Conservation (phyloP, 2,329 filamentous ascomycete genomes). For the Cytospora leucostoma region DNA sequence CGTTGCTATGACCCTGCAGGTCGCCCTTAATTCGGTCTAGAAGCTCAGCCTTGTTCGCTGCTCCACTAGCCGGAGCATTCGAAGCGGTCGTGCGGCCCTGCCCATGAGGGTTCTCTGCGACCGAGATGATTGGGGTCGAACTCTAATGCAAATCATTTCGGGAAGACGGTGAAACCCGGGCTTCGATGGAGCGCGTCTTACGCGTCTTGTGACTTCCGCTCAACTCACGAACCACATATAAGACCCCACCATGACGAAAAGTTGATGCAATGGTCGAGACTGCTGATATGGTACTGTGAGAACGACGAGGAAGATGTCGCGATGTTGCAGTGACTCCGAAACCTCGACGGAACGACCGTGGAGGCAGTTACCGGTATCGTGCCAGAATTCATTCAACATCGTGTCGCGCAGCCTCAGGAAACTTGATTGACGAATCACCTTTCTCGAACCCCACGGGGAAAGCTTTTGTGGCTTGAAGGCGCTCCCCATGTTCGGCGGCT, state of each 20-base stretch:
- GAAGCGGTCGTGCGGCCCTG: not conserved
- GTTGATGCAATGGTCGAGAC: not conserved
- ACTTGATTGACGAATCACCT: constrained; percentile 15
- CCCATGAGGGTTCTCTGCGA: not conserved
- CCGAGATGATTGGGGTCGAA: not conserved
- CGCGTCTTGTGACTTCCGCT: not conserved
- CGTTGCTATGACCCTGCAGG: not conserved
- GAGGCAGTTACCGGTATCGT: not conserved
- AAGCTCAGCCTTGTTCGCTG: constrained; percentile 10
- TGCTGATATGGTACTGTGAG: not conserved
- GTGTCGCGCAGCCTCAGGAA: constrained; percentile 3
- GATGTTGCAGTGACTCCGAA: constrained; percentile 5
- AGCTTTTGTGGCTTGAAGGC: not conserved
- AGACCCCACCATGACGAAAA: constrained; percentile 12
- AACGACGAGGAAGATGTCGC: not conserved
- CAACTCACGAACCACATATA: not conserved
- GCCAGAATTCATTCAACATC: not conserved
- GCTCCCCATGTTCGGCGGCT: not conserved
- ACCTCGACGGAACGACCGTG: not conserved
- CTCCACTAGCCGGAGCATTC: constrained; percentile 13
- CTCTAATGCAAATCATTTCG: constrained; percentile 1
- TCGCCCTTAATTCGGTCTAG: not conserved
- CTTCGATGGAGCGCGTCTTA: not conserved
- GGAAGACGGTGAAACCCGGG: constrained; percentile 4
- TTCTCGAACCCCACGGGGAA: not conserved